Evolutionary conservation across 768 basidiomycete species (phyloP), one percentile per base, ranked within the genome.

Genomic region (Gymnopilus dilepis): DNA sequence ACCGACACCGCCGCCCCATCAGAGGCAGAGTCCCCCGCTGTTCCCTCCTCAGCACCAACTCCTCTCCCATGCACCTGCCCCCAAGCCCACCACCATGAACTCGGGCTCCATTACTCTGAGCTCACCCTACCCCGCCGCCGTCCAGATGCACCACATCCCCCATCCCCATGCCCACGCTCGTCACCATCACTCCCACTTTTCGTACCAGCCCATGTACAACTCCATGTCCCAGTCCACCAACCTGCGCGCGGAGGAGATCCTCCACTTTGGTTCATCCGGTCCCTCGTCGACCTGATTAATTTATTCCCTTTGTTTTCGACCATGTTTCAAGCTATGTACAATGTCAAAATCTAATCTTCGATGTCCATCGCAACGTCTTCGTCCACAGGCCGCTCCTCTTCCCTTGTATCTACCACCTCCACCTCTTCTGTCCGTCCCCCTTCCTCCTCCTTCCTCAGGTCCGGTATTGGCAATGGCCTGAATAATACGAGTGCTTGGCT

Each of bases 131-230:
- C 74, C 83, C 13, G 73, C 81, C 13, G 70, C 79, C 5, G 69
- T 80, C 22, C 87, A 84, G 69, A 89, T 92, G 88, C 90, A 92
- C 67, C 91, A 91, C 64, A 88, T 92, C 45, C 88, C 90, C 1
- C 90, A 91, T 64, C 89, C 90, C 1, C 90, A 91, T 60, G 88
- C 89, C 0, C 90, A 92, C 66, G 86, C 90, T 0, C 83, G 89
- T 33, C 88, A 90, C 63, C 90, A 88, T 64, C 87, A 88, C 67
- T 64, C 47, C 13, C 28, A 50, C 47, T 50, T 50, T 31, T 50
- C 47, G 15, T 50, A 50, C 19, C 47, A 50, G 30, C 45, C 24
- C 9, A 15, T 50, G 47, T 50, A 50, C 19, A 28, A 50, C 47
- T 28, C 47, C 30, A 50, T 50, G 8, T 4, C 28, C 11, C 47